These are phyloP conservation scores for Ormosia emarginata DNA, from an alignment of 306 rosid genomes.

Conservation along the genomic window DNA sequence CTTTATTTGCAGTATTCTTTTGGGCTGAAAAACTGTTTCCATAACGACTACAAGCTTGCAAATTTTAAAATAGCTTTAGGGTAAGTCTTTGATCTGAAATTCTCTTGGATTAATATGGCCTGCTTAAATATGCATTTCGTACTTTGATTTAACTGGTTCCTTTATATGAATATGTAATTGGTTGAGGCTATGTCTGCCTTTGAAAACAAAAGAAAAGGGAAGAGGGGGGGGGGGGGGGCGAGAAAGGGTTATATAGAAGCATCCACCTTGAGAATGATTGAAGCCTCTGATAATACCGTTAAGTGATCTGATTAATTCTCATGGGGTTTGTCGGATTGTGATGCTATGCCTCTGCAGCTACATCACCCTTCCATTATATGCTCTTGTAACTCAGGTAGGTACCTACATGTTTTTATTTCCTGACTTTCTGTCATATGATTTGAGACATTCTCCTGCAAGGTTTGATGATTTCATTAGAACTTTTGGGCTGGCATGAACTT, in stretches of 20 bases:
- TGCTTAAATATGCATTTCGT: background rate
- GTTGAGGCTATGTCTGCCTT: background rate
- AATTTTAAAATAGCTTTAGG: constrained; percentile 55
- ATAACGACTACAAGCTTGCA: constrained; percentile 47
- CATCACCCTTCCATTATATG: constrained; percentile 84
- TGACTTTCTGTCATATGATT: background rate
- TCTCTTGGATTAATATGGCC: background rate
- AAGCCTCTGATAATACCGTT: background rate
- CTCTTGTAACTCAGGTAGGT: constrained; percentile 90
- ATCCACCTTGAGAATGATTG: background rate
- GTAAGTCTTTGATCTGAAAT: constrained; percentile 46
- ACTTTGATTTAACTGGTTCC: background rate
- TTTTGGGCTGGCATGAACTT: background rate
- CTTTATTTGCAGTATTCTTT: constrained; percentile 68
- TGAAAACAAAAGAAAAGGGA: background rate
- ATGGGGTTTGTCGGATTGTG: constrained; percentile 38
- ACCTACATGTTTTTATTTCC: background rate
- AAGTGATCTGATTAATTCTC: background rate
- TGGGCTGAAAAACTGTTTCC: constrained; percentile 75
- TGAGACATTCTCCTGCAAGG: background rate
- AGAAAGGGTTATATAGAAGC: background rate
- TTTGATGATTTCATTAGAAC: background rate
- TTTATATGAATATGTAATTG: background rate
- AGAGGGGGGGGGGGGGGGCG: background rate
- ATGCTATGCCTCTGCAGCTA: constrained; percentile 79